Conservation (phyloP, 2,329 filamentous ascomycete species). For the Talaromyces pinophilus region DNA sequence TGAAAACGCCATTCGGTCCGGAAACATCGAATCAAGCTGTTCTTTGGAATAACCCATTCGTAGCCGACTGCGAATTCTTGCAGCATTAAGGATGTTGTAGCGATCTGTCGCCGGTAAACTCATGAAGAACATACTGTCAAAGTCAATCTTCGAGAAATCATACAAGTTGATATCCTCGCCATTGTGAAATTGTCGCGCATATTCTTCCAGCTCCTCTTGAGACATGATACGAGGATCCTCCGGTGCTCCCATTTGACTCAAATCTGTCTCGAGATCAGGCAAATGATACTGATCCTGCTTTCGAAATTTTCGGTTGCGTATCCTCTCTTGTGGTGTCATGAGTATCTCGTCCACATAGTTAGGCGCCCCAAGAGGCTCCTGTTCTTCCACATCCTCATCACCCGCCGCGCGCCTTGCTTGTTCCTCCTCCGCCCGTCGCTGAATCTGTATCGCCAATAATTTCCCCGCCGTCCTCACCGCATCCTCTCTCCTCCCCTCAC, state of each 20-base stretch:
- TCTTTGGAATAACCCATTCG: slow-evolving; percentile 97
- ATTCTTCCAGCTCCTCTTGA: slow-evolving; percentile 88
- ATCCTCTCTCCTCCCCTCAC: slow-evolving; percentile 91
- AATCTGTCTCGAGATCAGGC: slow-evolving; percentile 75
- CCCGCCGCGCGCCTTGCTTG: slow-evolving; percentile 60
- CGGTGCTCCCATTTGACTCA: slow-evolving; percentile 82
- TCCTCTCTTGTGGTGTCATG: slow-evolving; percentile 75
- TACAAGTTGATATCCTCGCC: slow-evolving; percentile 88
- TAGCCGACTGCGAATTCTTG: slow-evolving; percentile 79
- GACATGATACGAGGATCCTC: slow-evolving; percentile 97
- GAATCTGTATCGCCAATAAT: slow-evolving; percentile 90
- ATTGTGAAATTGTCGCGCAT: slow-evolving; percentile 85
- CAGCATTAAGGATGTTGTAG: slow-evolving; percentile 97
- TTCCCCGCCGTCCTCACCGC: slow-evolving; percentile 88
- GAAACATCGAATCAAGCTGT: slow-evolving; percentile 94
- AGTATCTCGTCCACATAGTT: slow-evolving; percentile 88
- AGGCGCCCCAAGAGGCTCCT: slow-evolving; percentile 69
- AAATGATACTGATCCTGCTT: slow-evolving; percentile 96
- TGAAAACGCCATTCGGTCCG: slow-evolving; percentile 95
- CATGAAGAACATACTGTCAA: slow-evolving; percentile 91
- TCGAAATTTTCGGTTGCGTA: slow-evolving; percentile 73
- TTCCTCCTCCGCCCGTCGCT: slow-evolving; percentile 84
- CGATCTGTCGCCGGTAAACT: slow-evolving; percentile 86
- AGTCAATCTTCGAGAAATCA: slow-evolving; percentile 98
- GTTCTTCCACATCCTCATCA: slow-evolving; percentile 45